These are phyloP conservation scores for Chamaecrista fasciculata DNA, from an alignment of 306 rosid species.

Conservation along the genomic window DNA sequence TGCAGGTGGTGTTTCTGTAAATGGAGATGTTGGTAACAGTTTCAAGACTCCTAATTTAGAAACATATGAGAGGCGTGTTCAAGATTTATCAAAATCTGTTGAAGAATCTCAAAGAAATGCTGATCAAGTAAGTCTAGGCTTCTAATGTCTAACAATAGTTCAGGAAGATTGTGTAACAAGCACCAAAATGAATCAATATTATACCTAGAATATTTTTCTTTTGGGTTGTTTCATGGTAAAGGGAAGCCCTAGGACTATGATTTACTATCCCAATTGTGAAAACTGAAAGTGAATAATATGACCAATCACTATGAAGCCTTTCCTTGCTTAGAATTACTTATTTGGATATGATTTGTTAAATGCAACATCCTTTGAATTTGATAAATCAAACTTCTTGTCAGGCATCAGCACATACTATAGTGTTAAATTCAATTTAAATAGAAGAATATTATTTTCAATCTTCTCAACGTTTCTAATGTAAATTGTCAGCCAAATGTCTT, in stretches of 20 bases:
- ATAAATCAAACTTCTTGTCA: background rate
- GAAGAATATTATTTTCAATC: background rate
- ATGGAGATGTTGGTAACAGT: conserved; percentile 64
- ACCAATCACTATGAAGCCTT: background rate
- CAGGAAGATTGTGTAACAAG: conserved; percentile 4
- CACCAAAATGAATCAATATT: conserved; percentile 20
- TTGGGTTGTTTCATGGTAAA: conserved; percentile 18
- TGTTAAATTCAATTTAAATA: background rate
- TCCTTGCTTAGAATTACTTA: background rate
- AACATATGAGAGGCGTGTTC: conserved; percentile 64
- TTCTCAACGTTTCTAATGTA: background rate
- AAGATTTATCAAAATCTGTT: conserved; percentile 69
- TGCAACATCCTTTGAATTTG: background rate
- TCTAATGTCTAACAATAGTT: conserved; percentile 10
- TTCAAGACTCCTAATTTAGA: conserved; percentile 56
- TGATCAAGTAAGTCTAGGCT: conserved; percentile 60
- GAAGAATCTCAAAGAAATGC: conserved; percentile 82
- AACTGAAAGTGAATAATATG: background rate
- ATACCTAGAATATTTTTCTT: background rate
- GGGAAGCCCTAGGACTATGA: background rate
- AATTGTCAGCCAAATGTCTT: conserved; percentile 6
- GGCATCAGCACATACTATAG: background rate
- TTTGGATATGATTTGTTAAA: background rate
- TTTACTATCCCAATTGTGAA: background rate
- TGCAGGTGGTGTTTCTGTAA: conserved; percentile 50